A percentile compares a stretch with the other conserved stretches of the same genome.
Evolutionary conservation across 2,329 filamentous ascomycete species (phyloP).

Genomic region (Colletotrichum truncatum): DNA sequence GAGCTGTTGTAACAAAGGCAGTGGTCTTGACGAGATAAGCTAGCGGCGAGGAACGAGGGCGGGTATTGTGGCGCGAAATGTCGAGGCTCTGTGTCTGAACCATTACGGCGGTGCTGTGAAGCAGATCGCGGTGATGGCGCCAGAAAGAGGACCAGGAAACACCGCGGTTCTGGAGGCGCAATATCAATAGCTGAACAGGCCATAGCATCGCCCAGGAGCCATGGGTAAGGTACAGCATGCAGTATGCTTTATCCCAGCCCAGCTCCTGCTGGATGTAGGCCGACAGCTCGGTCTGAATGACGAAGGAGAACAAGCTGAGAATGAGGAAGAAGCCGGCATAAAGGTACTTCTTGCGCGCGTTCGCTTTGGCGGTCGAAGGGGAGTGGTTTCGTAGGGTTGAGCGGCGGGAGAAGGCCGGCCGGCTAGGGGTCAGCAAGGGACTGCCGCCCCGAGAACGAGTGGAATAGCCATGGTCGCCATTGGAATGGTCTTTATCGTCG

Average conservation of each 20-base stretch:
- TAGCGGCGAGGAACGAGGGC: conserved; percentile 50
- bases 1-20: conserved; percentile 81
- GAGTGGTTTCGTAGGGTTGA: conserved; percentile 83
- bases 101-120: conserved; percentile 76
- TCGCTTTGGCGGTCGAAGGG: conserved; percentile 43
- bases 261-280: conserved; percentile 93
- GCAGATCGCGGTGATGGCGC: conserved; percentile 66
- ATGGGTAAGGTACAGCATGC: conserved; percentile 98
- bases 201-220: conserved; percentile 92
- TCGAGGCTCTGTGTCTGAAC: conserved; percentile 82
- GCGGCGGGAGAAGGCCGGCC: conserved; percentile 51
- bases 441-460: conserved; percentile 26
- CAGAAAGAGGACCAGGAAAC: conserved; percentile 88
- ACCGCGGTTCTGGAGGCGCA: conserved; percentile 81
- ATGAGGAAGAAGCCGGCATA: conserved; percentile 86
- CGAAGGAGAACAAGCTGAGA: conserved; percentile 86
- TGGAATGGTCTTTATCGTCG: conserved; percentile 39
- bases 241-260: conserved; percentile 98
- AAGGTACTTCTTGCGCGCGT: conserved; percentile 84
- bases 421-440: conserved; percentile 28
- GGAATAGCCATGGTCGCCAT: conserved; percentile 32
- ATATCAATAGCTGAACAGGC: conserved; percentile 82
- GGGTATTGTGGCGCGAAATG: conserved; percentile 55
- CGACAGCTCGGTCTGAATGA: conserved; percentile 93
- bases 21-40: conserved; percentile 84